Percentiles rank a stretch among this genome's conserved stretches.
Evolutionary conservation across 805 yeast genomes (phyloP).

Genomic region (Monosporozyma solicola): DNA sequence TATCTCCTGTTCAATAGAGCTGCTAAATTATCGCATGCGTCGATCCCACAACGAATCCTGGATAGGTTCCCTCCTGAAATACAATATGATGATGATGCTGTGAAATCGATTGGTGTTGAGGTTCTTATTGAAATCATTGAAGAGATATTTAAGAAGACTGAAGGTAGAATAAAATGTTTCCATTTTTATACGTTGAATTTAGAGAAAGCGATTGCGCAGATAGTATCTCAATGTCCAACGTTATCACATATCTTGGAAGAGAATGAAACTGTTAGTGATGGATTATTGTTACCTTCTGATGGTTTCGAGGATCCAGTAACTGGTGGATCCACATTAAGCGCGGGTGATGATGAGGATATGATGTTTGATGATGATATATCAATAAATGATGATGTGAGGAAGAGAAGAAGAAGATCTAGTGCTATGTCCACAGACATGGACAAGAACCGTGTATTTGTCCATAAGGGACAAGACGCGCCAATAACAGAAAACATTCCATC

Average conservation of each 20-base stretch:
- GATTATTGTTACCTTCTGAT: not conserved
- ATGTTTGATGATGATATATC: slow-evolving; percentile 10
- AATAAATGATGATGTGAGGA: slow-evolving; percentile 10
- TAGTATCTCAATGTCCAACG: slow-evolving; percentile 54
- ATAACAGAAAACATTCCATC: slow-evolving; percentile 29
- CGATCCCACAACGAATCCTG: slow-evolving; percentile 53
- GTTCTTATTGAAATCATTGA: slow-evolving; percentile 56
- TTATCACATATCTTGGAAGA: slow-evolving; percentile 41
- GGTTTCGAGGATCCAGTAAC: not conserved
- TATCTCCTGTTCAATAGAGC: slow-evolving; percentile 77
- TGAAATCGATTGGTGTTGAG: slow-evolving; percentile 76
- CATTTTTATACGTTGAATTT: slow-evolving; percentile 90
- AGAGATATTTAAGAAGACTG: slow-evolving; percentile 43
- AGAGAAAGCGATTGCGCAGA: slow-evolving; percentile 85
- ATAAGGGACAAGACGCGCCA: slow-evolving; percentile 4
- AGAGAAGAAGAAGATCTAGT: slow-evolving; percentile 29
- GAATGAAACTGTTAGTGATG: slow-evolving; percentile 4
- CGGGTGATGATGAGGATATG: slow-evolving; percentile 22
- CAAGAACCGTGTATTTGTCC: slow-evolving; percentile 29
- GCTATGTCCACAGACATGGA: slow-evolving; percentile 25
- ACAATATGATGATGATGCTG: slow-evolving; percentile 66
- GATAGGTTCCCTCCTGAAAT: slow-evolving; percentile 46
- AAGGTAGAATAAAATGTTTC: slow-evolving; percentile 62
- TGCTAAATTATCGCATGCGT: slow-evolving; percentile 79
- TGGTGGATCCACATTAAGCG: no score